Evolutionary conservation across 345 rosid species (phyloP).

Genomic region (Boechera retrofracta): DNA sequence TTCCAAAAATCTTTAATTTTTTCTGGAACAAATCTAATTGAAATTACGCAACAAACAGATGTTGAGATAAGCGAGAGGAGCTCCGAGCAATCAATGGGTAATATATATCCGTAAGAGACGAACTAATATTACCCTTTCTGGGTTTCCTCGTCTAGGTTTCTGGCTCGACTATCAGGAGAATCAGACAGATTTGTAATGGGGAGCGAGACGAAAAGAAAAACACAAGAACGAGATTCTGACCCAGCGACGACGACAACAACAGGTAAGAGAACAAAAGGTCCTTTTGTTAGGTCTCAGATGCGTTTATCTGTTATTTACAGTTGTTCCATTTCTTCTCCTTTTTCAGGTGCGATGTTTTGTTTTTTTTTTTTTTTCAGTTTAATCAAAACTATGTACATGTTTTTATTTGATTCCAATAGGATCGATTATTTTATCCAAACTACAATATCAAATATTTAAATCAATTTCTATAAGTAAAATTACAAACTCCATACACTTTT

Average conservation of each 20-base stretch:
- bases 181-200: not conserved
- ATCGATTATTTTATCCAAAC: not conserved
- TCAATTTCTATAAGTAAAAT: no score
- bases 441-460: not conserved
- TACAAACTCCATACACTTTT: no score
- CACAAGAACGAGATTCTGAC: conserved; percentile 13
- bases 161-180: not conserved
- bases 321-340: conserved; percentile 4
- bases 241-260: conserved; percentile 22
- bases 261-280: conserved; percentile 7
- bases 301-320: conserved; percentile 36
- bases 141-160: conserved; percentile 27
- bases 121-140: not conserved
- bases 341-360: not conserved
- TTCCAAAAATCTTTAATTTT: not conserved
- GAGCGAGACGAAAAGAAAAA: not conserved
- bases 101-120: not conserved
- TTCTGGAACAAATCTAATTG: conserved; percentile 16
- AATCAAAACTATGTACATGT: not conserved
- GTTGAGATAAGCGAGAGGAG: not conserved
- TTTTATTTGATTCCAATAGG: not conserved
- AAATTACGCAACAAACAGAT: not conserved
- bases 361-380: not conserved
- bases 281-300: conserved; percentile 42
- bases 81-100: not conserved